Conservation (phyloP, 2,329 filamentous ascomycete species). For the Phaeosphaeria sp. region DNA sequence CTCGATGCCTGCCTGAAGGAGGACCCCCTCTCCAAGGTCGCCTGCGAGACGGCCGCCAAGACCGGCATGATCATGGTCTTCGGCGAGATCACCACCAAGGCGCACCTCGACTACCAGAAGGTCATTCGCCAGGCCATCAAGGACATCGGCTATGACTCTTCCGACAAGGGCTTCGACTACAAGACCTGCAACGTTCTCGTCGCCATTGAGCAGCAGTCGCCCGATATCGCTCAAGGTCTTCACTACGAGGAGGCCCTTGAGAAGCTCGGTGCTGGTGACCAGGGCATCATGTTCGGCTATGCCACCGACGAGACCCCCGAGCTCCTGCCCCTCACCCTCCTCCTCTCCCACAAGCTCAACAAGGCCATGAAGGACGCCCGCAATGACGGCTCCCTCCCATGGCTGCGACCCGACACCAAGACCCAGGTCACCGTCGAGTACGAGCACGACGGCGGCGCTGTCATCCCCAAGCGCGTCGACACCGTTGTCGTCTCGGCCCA, state of each 20-base stretch:
- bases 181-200: slow-evolving; percentile 99
- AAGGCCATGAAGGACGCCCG: slow-evolving; percentile 90
- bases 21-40: slow-evolving; percentile 97
- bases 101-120: slow-evolving; percentile 96
- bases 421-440: slow-evolving; percentile 99
- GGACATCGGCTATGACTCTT: slow-evolving; percentile 98
- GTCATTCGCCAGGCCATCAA: slow-evolving; percentile 93
- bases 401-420: slow-evolving; percentile 99
- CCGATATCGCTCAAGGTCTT: slow-evolving; percentile 98
- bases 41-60: slow-evolving; percentile 99
- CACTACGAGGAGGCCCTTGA: slow-evolving; percentile 98
- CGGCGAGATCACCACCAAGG: slow-evolving; percentile 90
- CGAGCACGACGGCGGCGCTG: slow-evolving; percentile 92
- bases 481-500: slow-evolving; percentile 97
- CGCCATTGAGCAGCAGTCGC: slow-evolving; percentile 98
- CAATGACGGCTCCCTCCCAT: slow-evolving; percentile 84
- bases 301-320: slow-evolving; percentile 99
- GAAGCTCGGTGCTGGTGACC: slow-evolving; percentile 97
- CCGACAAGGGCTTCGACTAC: slow-evolving; percentile 98
- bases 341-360: slow-evolving; percentile 97
- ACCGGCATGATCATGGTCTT: slow-evolving; percentile 95
- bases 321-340: slow-evolving; percentile 90
- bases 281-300: slow-evolving; percentile 99
- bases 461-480: slow-evolving; percentile 90
- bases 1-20: slow-evolving; percentile 96